Percentiles rank a stretch among this genome's conserved stretches.
Evolutionary conservation across 2,329 filamentous ascomycete species (phyloP).

Genomic region (Phaeosphaeria sp.): DNA sequence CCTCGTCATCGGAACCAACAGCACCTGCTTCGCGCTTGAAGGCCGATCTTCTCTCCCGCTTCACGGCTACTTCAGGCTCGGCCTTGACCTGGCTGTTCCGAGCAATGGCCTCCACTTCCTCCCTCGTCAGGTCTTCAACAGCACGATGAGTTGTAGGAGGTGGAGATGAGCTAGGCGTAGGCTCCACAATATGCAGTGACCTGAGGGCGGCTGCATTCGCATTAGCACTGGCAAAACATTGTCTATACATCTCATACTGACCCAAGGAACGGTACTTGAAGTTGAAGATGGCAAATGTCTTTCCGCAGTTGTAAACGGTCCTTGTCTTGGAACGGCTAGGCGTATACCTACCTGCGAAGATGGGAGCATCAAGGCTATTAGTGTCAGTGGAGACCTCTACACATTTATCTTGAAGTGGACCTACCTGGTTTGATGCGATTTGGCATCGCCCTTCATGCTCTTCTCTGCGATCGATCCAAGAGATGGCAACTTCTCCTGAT

Average conservation of each 20-base stretch:
- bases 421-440: constrained; percentile 10
- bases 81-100: neutral
- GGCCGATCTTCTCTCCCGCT: neutral
- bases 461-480: constrained; percentile 8
- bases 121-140: constrained; percentile 3
- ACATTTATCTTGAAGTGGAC: neutral
- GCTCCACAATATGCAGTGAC: constrained; percentile 32
- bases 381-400: neutral
- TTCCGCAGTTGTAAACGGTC: neutral
- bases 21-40: constrained; percentile 5
- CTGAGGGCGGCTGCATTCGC: constrained; percentile 23
- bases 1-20: neutral
- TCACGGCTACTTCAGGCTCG: neutral
- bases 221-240: neutral
- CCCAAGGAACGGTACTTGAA: constrained; percentile 24
- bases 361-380: neutral
- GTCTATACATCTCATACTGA: neutral
- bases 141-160: neutral
- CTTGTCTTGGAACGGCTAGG: neutral
- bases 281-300: constrained; percentile 17
- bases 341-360: neutral
- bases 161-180: constrained; percentile 21
- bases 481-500: neutral
- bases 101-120: neutral
- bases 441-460: constrained; percentile 8